Evolutionary conservation across 352 stramenopile species (phyloP), one percentile per base, ranked within the genome.

Genomic region (Globisporangium nagaii): DNA sequence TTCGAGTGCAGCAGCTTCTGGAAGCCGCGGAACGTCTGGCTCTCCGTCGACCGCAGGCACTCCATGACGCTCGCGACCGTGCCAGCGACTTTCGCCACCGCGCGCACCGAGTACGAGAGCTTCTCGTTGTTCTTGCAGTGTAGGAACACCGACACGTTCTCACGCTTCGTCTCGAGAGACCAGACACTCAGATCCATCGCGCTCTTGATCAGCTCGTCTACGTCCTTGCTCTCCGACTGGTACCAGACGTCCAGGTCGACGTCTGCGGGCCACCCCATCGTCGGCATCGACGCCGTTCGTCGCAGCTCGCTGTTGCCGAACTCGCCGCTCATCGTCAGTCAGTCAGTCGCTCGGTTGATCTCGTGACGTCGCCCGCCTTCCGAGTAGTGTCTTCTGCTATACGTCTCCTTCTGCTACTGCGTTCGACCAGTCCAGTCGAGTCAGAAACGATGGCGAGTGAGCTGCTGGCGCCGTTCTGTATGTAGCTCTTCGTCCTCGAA

Each of bases 41-140:
- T 84, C 56, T 90, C 79, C 9, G 70, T 70, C 13, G 76, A 71
- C 8, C 84, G 78, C 28, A 95, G 73, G 60, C 80, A 88, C 56
- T 95, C 84, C 37, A 89, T 71, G n/a, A 91, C 76, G 57, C 78
- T 80, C 2, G 65, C 45, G n/a, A 94, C 78, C 2, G 78, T 73
- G 35, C 80, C 80, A 0, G 80, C 59, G 19, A 93, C 71, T 44
- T 76, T 81, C 11, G 79, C 78, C 17, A 92, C 80, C 0, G 77
- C 72, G 39, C 84, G 82, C 27, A 93, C 71, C 49, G 70, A 87
- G 58, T 84, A 90, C 24, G 73, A 83, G 9, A 82, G 66, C 13
- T 86, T 83, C 52, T 90, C 79, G 50, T 79, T 91, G 68, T 92
- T 95, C 56, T 92, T 90, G 65, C 73, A 75, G 68, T 95, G 80